Conservation (phyloP, 306 rosid species). For the Rosa lucieae region DNA sequence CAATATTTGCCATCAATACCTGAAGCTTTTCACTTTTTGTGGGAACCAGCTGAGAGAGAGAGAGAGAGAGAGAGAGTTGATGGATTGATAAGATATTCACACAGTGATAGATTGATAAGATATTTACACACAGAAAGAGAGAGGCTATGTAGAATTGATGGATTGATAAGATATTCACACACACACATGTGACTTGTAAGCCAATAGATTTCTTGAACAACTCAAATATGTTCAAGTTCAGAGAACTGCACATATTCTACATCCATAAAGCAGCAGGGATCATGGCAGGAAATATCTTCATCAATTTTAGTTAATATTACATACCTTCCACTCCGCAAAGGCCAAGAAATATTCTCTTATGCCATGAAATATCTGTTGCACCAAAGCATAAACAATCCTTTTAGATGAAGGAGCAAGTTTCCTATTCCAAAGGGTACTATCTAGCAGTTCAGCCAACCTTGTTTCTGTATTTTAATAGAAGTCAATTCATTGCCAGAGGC, state of each 20-base stretch:
- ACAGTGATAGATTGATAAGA: too few species aligned
- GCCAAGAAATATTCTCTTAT: slow-evolving; percentile 93
- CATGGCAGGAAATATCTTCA: not conserved
- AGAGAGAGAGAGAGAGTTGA: too few species aligned
- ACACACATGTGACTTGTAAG: too few species aligned
- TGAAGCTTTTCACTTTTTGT: not conserved
- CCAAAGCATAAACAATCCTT: slow-evolving; percentile 92
- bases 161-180: too few species aligned
- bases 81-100: too few species aligned
- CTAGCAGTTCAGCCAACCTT: slow-evolving; percentile 93
- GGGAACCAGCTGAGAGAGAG: not conserved
- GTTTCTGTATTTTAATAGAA: slow-evolving; percentile 65
- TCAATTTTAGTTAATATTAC: slow-evolving; percentile 27
- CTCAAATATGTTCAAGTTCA: too few species aligned
- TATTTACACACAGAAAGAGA: too few species aligned
- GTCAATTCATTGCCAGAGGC: slow-evolving; percentile 62
- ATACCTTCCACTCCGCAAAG: slow-evolving; percentile 91
- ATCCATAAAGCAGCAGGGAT: too few species aligned
- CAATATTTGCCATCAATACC: not conserved
- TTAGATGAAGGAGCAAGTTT: slow-evolving; percentile 98
- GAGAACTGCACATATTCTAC: too few species aligned
- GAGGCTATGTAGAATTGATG: too few species aligned
- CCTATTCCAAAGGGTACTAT: slow-evolving; percentile 94
- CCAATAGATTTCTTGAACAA: too few species aligned
- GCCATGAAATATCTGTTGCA: slow-evolving; percentile 96